phyloP scores from a whole-genome alignment of 2,329 filamentous ascomycete genomes.

The Cladosporium velox region DNA sequence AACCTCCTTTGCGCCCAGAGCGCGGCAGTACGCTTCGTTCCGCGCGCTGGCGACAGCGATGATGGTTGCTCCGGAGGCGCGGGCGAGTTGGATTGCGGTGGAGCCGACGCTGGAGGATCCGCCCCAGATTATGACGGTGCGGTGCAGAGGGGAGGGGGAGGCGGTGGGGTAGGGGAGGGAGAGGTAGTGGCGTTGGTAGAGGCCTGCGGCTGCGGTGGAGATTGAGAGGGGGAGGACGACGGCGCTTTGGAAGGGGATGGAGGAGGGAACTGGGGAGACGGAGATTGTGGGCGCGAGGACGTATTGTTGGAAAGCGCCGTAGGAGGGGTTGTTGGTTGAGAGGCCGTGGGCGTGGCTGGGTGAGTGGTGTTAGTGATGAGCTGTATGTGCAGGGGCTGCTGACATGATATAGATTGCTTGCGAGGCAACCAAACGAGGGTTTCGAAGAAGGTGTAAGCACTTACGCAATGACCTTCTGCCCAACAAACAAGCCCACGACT shows the following conservation, averaged over 20 bases:
- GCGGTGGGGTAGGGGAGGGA: conserved; percentile 21
- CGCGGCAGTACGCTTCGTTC: conserved; percentile 43
- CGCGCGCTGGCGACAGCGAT: conserved; percentile 41
- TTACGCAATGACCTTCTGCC: conserved; percentile 48
- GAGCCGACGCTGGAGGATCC: conserved; percentile 53
- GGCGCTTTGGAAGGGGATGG: conserved; percentile 25
- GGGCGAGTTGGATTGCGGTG: conserved; percentile 50
- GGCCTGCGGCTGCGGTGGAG: conserved; percentile 27
- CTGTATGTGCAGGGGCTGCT: background rate
- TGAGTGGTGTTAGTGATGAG: background rate
- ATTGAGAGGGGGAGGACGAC: conserved; percentile 27
- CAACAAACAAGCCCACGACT: conserved; percentile 38
- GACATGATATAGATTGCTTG: background rate
- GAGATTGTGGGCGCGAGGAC: conserved; percentile 23
- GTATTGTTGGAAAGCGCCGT: conserved; percentile 28
- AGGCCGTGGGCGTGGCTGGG: conserved; percentile 18
- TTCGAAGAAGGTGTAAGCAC: conserved; percentile 9
- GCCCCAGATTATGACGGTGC: conserved; percentile 53
- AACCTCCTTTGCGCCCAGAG: conserved; percentile 47
- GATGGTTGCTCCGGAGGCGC: conserved; percentile 43
- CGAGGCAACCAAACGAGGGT: background rate
- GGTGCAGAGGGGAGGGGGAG: conserved; percentile 27
- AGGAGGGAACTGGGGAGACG: conserved; percentile 21
- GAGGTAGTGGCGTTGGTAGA: conserved; percentile 25
- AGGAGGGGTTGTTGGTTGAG: conserved; percentile 21